Base-by-base conservation (phyloP, 176 grass and related monocot genomes). In the Chrysopogon serrulatus region DNA sequence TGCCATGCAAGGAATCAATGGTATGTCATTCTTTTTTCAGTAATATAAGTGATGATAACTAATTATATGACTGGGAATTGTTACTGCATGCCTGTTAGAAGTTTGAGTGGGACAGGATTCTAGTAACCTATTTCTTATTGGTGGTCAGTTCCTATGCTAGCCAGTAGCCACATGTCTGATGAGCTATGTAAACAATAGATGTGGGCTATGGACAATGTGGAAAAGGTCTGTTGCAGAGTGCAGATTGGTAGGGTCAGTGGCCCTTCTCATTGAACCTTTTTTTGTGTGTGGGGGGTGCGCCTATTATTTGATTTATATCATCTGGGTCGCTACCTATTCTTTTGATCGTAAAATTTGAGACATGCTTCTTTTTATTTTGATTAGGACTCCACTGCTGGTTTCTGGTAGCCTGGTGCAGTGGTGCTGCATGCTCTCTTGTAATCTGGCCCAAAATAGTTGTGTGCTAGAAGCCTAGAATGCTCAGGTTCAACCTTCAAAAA, bases 1-100 rank as follows among this genome's bases (percentile, higher is more conserved):
- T 88, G 87, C 96, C 82, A 98, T 98, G 96, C 89, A 93, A 90
- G 96, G 96, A 95, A 95, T 98, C 67, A 98, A 98, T 80, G 96
- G 96, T 98, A 90, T 76, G 39, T 56, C 61, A 48, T 47, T 71
- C 73, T 81, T 26, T 56, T 80, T 40, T 40, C 63, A 80, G 66
- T 13, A 74, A 68, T 31, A 21, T 60, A 23, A 23, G 51, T 64
- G 10, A 45, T 60, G 49, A 77, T 85, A 67, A 27, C 53, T 82
- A 76, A 62, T 47, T 67, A 56, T 37, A 3, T 79, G 21, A 81
- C 54, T 63, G 5, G 67, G 73, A 73, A 45, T 34, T 34, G 26
- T 62, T 31, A 13, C 77, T 87, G 81, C 75, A 81, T 8, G 13
- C 34, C 23, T 77, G 53, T 74, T 60, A 41, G 64, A 65, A 66